Base-by-base conservation (phyloP, 139 green algal genomes). In the Yamagishiella unicocca region DNA sequence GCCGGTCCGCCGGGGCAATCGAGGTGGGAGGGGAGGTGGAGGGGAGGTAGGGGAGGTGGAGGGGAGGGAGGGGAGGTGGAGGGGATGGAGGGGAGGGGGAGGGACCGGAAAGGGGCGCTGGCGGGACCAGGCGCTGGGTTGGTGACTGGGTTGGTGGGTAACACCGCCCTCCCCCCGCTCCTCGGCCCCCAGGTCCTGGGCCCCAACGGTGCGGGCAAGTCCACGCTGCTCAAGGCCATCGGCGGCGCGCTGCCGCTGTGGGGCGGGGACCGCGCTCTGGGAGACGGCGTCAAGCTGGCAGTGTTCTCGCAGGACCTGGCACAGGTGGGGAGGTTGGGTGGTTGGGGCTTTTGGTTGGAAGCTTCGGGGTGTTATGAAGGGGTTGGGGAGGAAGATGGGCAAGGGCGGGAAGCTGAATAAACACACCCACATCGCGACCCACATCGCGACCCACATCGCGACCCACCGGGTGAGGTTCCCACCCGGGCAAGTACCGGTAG, bases 241-340 rank as follows among this genome's bases (percentile, higher is more conserved):
- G 55, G 70, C 27, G 93, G 93, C 35, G 42, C 31, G 12, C 73
- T 95, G 29, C 68, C 88, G 29, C 87, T 94, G 46, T 91, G 88
- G 90, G 79, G 2, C 0, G 95, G 95, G 40, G 73, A 35, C 42
- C 79, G 90, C 14, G 80, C 83, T 55, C 74, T 92, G 17, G 95
- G 93, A 8, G 91, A 95, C 35, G 93, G 93, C 31, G 93, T 92
- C 25, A 82, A 90, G 54, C 37, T 96, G 24, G 92, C 88, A 22
- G 78, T 95, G 37, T 97, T 97, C 91, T 91, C 68, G 4, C 95
- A 97, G 74, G 95, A 96, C 74, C 89, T 97, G n/a, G 94, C 94
- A 14, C 91, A 93, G 90, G 90, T 90, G 68, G 21, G 88, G 5
- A 31, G 37, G 37, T 8, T 21, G 45, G 40, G 10, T 29, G 37